Percentiles rank a stretch among this genome's conserved stretches.
Evolutionary conservation across 1,284 basidiomycete species (phyloP).

Genomic region (Gymnopus androsaceus): DNA sequence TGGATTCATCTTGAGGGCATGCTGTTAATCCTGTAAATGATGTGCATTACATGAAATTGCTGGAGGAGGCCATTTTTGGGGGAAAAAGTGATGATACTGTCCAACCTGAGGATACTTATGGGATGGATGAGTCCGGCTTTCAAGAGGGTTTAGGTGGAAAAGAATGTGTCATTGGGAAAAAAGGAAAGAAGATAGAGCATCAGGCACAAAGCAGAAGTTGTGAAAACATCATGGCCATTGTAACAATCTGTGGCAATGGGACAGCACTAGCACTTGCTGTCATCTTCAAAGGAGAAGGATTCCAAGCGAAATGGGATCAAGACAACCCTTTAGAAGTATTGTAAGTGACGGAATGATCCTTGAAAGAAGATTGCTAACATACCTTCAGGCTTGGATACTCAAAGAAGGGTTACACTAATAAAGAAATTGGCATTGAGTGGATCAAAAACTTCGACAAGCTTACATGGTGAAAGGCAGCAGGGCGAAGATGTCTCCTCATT

Average conservation of each 20-base stretch:
- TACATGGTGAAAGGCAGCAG: constrained; percentile 30
- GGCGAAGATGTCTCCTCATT: constrained; percentile 29
- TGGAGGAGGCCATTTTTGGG: no score
- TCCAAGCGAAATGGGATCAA: constrained; percentile 29
- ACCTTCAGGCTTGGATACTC: constrained; percentile 29
- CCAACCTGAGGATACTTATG: no score
- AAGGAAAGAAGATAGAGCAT: constrained; percentile 34
- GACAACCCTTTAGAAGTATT: constrained; percentile 28
- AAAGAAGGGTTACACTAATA: constrained; percentile 41
- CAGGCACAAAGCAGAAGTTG: constrained; percentile 27
- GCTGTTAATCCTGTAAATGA: no score
- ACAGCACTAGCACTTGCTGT: constrained; percentile 27
- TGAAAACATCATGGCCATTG: constrained; percentile 36
- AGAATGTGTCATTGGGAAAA: no score
- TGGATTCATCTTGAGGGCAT: no score
- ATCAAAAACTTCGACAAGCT: constrained; percentile 34
- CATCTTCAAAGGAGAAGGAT: constrained; percentile 36
- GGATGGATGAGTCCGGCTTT: no score
- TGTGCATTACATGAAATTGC: no score
- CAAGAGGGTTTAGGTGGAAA: no score
- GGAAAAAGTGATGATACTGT: no score
- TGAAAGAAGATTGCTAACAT: no score
- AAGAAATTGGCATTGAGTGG: constrained; percentile 36
- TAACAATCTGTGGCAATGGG: constrained; percentile 36
- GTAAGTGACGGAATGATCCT: no score